These are phyloP conservation scores for Irpex sp. DNA, from an alignment of 1,284 basidiomycete species.

Conservation along the genomic window DNA sequence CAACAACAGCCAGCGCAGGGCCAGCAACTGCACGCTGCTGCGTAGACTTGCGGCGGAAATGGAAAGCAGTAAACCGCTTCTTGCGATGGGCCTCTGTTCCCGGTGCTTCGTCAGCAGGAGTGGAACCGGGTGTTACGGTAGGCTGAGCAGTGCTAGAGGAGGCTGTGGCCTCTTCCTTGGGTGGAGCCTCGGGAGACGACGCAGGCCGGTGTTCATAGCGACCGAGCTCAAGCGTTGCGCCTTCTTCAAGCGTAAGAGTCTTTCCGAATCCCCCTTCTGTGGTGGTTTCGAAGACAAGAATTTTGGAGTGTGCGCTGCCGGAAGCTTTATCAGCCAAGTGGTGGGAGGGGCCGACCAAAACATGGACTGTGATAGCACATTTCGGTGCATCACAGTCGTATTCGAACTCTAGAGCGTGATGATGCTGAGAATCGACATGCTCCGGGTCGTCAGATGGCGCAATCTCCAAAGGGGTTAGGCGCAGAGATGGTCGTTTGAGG, in stretches of 20 bases:
- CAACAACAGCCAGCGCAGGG: slow-evolving; percentile 73
- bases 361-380: slow-evolving; percentile 72
- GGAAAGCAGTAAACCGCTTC: slow-evolving; percentile 63
- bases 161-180: slow-evolving; percentile 16
- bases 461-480: slow-evolving; percentile 59
- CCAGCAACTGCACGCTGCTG: slow-evolving; percentile 54
- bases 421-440: slow-evolving; percentile 44
- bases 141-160: slow-evolving; percentile 14
- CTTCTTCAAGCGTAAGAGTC: slow-evolving; percentile 67
- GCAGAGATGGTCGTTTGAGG: slow-evolving; percentile 81
- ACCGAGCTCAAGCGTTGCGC: slow-evolving; percentile 69
- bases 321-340: slow-evolving; percentile 39
- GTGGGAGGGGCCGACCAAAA: slow-evolving; percentile 61
- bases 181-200: neutral
- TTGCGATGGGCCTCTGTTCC: slow-evolving; percentile 17
- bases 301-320: slow-evolving; percentile 41
- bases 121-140: slow-evolving; percentile 12
- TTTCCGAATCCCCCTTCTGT: slow-evolving; percentile 81
- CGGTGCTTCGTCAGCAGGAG: slow-evolving; percentile 2
- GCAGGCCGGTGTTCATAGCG: slow-evolving; percentile 47
- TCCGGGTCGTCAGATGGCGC: slow-evolving; percentile 41
- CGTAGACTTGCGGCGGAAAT: slow-evolving; percentile 50
- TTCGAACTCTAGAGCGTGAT: slow-evolving; percentile 81
- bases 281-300: slow-evolving; percentile 70
- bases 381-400: slow-evolving; percentile 86